Evolutionary conservation across 1,139 yeast genomes (phyloP), one percentile per base, ranked within the genome.

Genomic region (Debaryomycetaceae sp.): DNA sequence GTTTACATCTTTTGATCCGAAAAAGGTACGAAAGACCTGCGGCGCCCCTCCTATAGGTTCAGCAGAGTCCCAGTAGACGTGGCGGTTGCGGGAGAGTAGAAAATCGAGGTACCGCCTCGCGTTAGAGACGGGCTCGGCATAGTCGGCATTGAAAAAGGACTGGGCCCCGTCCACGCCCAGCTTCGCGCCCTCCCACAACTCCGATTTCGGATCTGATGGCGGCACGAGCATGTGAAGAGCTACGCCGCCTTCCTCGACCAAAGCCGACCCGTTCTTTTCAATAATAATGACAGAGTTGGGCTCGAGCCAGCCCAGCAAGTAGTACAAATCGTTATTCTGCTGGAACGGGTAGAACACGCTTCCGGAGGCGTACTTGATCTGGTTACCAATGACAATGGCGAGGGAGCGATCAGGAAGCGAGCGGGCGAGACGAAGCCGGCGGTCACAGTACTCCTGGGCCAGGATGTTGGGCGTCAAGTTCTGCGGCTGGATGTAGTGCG

Each of bases 101-200:
- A 59, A 56, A 12, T 53, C 51, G 15, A 81, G 37, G 38, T 72
- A 67, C 4, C 46, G 36, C 4, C 60, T 55, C 8, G 73, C 45
- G 7, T 52, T 48, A 16, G 61, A 58, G 26, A 68, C 63, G 28
- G 74, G 69, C 25, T 68, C 70, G 2, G 82, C 78, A 31, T 65
- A 63, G 49, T 86, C 97, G 3, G 95, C 95, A 50, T 87, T 90
- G 58, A 90, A 90, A 28, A 77, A 70, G 29, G 83, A 87, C 30
- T 57, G 58, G 1, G 81, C 95, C 10, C 94, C 95, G 28, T 76
- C 73, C 5, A 78, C 64, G 2, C 99, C 99, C 23, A 93, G 78
- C 41, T 94, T 68, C 25, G 73, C 77, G 7, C 99, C 99, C 44
- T 87, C 96, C 99, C 99, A 90, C 37, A 79, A 72, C 51, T 90